These are phyloP conservation scores for Nemania bipapillata DNA, from an alignment of 2,329 filamentous ascomycete species.

Conservation along the genomic window DNA sequence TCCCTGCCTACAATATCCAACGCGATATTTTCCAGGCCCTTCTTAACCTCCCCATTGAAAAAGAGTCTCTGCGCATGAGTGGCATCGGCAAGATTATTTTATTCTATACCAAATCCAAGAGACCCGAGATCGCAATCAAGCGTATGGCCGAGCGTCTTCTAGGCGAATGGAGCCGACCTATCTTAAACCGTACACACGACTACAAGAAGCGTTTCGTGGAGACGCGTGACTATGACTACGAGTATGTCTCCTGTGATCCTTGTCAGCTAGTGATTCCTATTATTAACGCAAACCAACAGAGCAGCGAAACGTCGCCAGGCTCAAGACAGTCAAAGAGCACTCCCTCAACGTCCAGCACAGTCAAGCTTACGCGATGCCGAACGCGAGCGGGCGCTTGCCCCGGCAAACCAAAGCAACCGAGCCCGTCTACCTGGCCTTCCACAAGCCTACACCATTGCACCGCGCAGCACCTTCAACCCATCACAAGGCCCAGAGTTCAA, in stretches of 20 bases:
- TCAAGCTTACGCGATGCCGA: constrained; percentile 58
- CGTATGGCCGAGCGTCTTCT: constrained; percentile 91
- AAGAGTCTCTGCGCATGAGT: constrained; percentile 87
- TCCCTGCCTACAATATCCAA: constrained; percentile 97
- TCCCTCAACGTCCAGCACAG: constrained; percentile 48
- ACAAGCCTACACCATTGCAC: constrained; percentile 68
- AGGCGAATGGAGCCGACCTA: constrained; percentile 94
- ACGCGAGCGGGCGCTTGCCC: constrained; percentile 68
- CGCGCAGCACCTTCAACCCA: constrained; percentile 70
- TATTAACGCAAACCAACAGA: constrained; percentile 51
- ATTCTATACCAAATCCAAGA: constrained; percentile 96
- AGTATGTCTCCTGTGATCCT: constrained; percentile 57
- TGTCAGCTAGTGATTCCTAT: background rate
- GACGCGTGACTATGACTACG: constrained; percentile 71
- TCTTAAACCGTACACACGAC: constrained; percentile 91
- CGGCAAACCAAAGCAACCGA: constrained; percentile 65
- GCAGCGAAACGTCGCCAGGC: constrained; percentile 65
- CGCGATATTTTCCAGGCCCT: constrained; percentile 89
- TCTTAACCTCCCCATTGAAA: constrained; percentile 83
- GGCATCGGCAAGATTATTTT: constrained; percentile 96
- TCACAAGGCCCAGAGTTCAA: constrained; percentile 63
- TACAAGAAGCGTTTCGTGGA: constrained; percentile 84
- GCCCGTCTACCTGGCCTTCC: constrained; percentile 66
- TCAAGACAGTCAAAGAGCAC: constrained; percentile 50
- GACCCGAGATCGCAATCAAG: constrained; percentile 88